Evolutionary conservation across 2,329 filamentous ascomycete genomes (phyloP), one percentile per base, ranked within the genome.

Genomic region (Colletotrichum acutatum): DNA sequence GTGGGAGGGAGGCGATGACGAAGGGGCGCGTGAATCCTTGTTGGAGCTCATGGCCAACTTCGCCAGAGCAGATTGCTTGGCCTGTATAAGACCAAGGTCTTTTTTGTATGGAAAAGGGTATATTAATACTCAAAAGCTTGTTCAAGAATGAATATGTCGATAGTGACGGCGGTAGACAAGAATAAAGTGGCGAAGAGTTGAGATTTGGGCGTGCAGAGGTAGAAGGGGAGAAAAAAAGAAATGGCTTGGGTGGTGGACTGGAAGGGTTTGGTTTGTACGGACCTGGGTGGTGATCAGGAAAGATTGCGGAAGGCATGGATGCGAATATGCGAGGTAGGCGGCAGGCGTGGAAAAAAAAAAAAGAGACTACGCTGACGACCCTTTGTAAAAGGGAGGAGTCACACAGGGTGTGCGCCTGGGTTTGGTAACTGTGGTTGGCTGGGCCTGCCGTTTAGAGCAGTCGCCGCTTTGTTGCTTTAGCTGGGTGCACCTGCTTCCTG

Each of bases 11-110:
- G 82, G 83, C 76, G 71, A 74, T 72, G 68, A 74, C 68, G 71
- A 63, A 72, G 62, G 57, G 49, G 68, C 37, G 67, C 61, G 63
- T 12, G 26, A 56, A 63, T 68, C 59, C 57, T 72, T 80, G 82
- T 75, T 83, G 80, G 72, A 72, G 78, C 79, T 83, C 84, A 86
- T 86, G 80, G 83, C 84, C 80, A 84, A 80, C 79, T 85, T 85
- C 68, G 83, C 83, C 71, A 85, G 79, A 68, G 79, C 79, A 62
- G 83, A 84, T 70, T 85, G 83, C 72, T 83, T 83, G 72, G 83
- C 80, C 78, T 84, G 82, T 66, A 65, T 73, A 56, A 75, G 76
- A 49, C 76, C 75, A 74, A 77, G 74, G 71, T 76, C 76, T 77
- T 59, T 63, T 66, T 53, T 22, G 49, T 28, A 30, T 49, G 68